Evolutionary conservation across 2,329 filamentous ascomycete species (phyloP), one percentile per base, ranked within the genome.

Genomic region (Alternaria gaisen): DNA sequence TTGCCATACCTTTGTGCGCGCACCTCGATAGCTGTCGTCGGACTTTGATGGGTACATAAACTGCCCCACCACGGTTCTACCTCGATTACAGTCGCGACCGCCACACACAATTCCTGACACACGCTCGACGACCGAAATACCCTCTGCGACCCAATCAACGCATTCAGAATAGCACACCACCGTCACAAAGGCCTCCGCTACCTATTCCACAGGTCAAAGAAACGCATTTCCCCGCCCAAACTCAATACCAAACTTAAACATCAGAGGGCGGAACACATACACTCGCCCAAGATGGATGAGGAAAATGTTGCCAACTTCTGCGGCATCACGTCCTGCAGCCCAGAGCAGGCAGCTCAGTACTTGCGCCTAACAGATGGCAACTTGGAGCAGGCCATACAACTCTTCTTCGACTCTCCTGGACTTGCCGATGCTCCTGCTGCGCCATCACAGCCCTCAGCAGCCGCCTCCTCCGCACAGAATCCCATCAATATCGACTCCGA

Each of bases 331-430:
- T 90, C 89, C 69, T 87, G 91, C 60, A 88, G 85, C 63, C 85
- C 89, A 28, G 85, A 90, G 67, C 88, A 94, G 65, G 95, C 94
- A 30, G 87, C 88, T 63, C 90, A 91, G 69, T 97, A 96, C 79
- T 86, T 98, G 48, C 87, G 91, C 70, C 86, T 99, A 75, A 90
- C 93, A n/a, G 91, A 92, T 69, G 89, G 89, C 72, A 90, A 97
- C 75, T 83, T 94, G 53, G 89, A 93, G 79, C 91, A 94, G 73
- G 95, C 95, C 26, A 90, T 97, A 71, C 88, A 92, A 73, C 88
- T 98, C 12, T 99, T 89, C 81, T 98, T 93, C 79, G 93, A 96
- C 74, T 95, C 91, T 76, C 92, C 91, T 43, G 93, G 94, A 48
- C 87, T 90, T 63, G 87, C 85, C 72, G 80, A 83, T 59, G 80